These are phyloP conservation scores for Bryum argenteum DNA, from an alignment of 225 moss, liverwort and hornwort genomes.

Conservation along the genomic window DNA sequence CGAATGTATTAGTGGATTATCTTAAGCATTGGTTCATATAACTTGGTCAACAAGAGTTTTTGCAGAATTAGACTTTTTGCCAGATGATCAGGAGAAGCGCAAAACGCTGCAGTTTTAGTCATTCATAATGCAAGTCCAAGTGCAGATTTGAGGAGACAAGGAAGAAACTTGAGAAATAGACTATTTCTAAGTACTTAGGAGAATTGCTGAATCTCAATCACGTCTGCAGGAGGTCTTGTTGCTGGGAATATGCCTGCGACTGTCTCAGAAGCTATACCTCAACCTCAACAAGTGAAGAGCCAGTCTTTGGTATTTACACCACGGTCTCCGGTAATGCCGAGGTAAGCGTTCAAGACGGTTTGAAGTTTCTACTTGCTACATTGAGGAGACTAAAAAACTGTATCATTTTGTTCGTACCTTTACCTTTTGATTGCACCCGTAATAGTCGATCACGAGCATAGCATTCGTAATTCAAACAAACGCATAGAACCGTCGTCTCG, in stretches of 20 bases:
- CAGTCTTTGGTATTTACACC: conserved; percentile 44
- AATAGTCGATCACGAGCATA: conserved; percentile 8
- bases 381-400: neutral
- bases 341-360: conserved; percentile 25
- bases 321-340: conserved; percentile 36
- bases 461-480: neutral
- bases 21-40: neutral
- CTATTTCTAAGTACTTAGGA: conserved; percentile 4
- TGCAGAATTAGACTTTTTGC: neutral
- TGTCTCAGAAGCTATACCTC: conserved; percentile 28
- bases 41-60: neutral
- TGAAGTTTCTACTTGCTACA: neutral
- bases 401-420: neutral
- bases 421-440: conserved; percentile 14
- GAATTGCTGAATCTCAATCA: neutral
- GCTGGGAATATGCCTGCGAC: conserved; percentile 28
- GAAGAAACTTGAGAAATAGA: neutral
- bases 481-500: conserved; percentile 3
- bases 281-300: conserved; percentile 36
- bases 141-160: neutral
- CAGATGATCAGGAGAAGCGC: conserved; percentile 1
- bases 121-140: neutral
- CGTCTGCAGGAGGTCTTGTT: conserved; percentile 29
- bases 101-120: neutral
- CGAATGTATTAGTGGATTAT: conserved; percentile 7